A percentile compares a stretch with the other conserved stretches of the same genome.
Conservation (phyloP, 2,329 filamentous ascomycete genomes). For the Diaporthe citrichinensis region DNA sequence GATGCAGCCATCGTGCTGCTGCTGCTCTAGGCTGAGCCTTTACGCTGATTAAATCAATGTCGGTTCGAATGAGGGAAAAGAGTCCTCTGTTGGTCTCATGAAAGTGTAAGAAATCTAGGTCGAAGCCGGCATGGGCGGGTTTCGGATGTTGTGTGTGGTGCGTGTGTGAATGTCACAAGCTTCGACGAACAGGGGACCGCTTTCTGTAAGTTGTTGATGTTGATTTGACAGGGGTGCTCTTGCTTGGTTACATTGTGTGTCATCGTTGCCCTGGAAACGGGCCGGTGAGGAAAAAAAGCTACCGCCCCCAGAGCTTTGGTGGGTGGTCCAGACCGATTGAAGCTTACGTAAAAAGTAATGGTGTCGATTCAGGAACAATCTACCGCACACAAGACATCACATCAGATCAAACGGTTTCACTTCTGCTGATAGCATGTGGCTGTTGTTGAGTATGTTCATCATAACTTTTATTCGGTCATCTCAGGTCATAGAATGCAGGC, state of each 20-base stretch:
- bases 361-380: neutral
- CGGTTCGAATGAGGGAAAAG: conserved; percentile 32
- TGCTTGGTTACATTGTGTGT: neutral
- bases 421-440: neutral
- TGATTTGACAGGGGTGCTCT: conserved; percentile 36
- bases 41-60: conserved; percentile 38
- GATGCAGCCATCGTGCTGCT: conserved; percentile 60
- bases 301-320: neutral
- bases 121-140: neutral
- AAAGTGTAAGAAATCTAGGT: conserved; percentile 24
- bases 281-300: neutral
- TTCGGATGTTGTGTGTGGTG: neutral
- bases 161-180: conserved; percentile 36
- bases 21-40: conserved; percentile 39
- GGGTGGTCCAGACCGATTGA: neutral
- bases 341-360: neutral
- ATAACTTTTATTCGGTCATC: conserved; percentile 40
- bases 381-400: neutral
- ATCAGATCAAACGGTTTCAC: neutral
- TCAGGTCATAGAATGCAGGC: conserved; percentile 36
- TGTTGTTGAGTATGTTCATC: conserved; percentile 26
- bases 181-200: conserved; percentile 32
- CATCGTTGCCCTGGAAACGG: conserved; percentile 44
- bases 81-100: conserved; percentile 34
- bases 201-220: conserved; percentile 41